A percentile compares a stretch with the other conserved stretches of the same genome.
phyloP scores from a whole-genome alignment of 768 basidiomycete species.

The Lepiota brunneoincarnata region DNA sequence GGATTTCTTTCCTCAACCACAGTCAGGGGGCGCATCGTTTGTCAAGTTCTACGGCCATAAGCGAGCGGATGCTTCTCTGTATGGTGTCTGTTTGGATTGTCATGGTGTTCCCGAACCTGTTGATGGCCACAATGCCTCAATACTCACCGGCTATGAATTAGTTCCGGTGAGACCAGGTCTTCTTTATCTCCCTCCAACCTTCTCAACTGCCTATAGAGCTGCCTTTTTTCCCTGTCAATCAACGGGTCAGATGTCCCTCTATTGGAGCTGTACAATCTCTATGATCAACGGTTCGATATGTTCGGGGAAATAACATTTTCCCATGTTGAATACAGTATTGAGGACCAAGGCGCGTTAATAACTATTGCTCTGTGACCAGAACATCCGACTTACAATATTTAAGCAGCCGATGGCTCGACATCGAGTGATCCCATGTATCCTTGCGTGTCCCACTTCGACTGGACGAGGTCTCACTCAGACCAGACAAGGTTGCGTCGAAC shows the following conservation, averaged over 20 bases:
- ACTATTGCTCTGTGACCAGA: neutral
- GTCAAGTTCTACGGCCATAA: constrained; percentile 1
- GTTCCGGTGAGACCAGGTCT: neutral
- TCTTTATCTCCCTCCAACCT: neutral
- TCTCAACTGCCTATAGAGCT: neutral
- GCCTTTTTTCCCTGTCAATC: constrained; percentile 2
- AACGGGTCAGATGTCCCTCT: neutral
- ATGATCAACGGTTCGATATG: neutral
- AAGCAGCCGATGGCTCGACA: no score
- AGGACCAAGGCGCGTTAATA: neutral
- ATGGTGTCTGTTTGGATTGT: neutral
- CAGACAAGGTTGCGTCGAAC: neutral
- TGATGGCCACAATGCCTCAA: neutral
- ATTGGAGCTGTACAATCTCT: constrained; percentile 7
- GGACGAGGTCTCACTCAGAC: neutral
- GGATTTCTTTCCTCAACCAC: no score
- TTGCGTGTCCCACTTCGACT: neutral
- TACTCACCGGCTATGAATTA: neutral
- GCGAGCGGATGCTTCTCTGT: constrained; percentile 1
- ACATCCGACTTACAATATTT: no score
- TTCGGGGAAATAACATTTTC: neutral
- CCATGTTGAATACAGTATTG: neutral
- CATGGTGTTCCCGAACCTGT: neutral
- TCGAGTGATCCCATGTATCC: no score
- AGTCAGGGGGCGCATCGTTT: neutral